Evolutionary conservation across 2,329 filamentous ascomycete species (phyloP).

Genomic region (Fusarium torulosum): DNA sequence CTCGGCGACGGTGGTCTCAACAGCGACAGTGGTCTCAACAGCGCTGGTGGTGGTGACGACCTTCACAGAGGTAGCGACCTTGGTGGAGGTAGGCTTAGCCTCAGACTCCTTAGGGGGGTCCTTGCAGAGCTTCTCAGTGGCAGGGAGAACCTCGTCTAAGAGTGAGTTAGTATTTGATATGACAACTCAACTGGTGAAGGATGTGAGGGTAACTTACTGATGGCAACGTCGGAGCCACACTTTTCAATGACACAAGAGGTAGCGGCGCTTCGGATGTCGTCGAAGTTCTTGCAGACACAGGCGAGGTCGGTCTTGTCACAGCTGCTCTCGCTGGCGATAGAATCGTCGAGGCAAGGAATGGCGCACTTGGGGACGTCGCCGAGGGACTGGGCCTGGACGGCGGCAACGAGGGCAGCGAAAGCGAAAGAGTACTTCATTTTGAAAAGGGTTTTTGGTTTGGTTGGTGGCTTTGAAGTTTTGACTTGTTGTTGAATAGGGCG

Average conservation of each 20-base stretch:
- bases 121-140: constrained; percentile 53
- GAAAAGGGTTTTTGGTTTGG: constrained; percentile 20
- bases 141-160: constrained; percentile 56
- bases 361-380: constrained; percentile 56
- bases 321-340: constrained; percentile 49
- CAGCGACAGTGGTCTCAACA: background rate
- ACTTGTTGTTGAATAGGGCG: constrained; percentile 13
- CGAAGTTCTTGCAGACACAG: constrained; percentile 55
- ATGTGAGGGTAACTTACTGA: constrained; percentile 51
- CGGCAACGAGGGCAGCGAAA: constrained; percentile 52
- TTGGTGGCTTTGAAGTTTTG: constrained; percentile 22
- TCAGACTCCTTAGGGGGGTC: constrained; percentile 25
- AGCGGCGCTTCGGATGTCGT: constrained; percentile 49
- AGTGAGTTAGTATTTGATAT: constrained; percentile 39
- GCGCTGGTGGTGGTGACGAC: constrained; percentile 14
- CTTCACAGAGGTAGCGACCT: constrained; percentile 20
- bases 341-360: constrained; percentile 52
- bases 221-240: constrained; percentile 55
- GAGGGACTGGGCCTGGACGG: constrained; percentile 53
- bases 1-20: background rate
- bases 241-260: constrained; percentile 53
- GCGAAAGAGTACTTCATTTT: constrained; percentile 57
- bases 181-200: background rate
- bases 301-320: constrained; percentile 52
- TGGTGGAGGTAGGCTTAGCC: constrained; percentile 9